phyloP scores from a whole-genome alignment of 345 rosid genomes.

The Corymbia maculata region DNA sequence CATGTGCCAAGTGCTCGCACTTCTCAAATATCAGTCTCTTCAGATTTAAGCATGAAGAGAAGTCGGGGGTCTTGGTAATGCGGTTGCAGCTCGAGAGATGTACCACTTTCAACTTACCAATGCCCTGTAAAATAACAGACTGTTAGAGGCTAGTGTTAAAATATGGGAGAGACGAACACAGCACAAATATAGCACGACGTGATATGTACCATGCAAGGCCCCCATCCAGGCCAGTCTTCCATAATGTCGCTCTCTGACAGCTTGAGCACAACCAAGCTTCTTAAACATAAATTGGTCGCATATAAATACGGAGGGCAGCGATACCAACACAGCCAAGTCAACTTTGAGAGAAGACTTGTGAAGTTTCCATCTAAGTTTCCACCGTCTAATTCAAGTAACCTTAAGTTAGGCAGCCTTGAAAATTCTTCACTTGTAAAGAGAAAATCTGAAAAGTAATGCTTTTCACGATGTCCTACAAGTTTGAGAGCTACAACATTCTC shows the following conservation, averaged over 20 bases:
- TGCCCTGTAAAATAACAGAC: background rate
- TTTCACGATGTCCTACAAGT: background rate
- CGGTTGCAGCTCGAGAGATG: background rate
- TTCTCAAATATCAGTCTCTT: background rate
- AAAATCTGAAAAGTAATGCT: background rate
- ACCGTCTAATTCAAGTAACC: background rate
- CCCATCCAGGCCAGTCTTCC: background rate
- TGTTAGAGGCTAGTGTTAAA: background rate
- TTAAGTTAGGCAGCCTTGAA: background rate
- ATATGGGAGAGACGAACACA: background rate
- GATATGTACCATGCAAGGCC: background rate
- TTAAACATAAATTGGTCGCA: background rate
- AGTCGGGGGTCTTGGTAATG: background rate
- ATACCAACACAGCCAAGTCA: slow-evolving; percentile 1
- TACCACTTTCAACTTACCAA: background rate
- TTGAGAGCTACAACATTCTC: background rate
- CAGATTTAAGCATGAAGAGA: background rate
- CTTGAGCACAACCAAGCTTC: background rate
- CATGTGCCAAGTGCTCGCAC: background rate
- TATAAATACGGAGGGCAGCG: background rate
- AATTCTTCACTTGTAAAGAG: background rate
- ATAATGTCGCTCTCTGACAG: background rate
- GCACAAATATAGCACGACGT: background rate
- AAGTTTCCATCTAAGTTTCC: background rate
- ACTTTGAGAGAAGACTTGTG: background rate